A percentile compares a stretch with the other conserved stretches of the same genome.
Conservation (phyloP, 2,329 filamentous ascomycete species). For the Hortaea sp. region DNA sequence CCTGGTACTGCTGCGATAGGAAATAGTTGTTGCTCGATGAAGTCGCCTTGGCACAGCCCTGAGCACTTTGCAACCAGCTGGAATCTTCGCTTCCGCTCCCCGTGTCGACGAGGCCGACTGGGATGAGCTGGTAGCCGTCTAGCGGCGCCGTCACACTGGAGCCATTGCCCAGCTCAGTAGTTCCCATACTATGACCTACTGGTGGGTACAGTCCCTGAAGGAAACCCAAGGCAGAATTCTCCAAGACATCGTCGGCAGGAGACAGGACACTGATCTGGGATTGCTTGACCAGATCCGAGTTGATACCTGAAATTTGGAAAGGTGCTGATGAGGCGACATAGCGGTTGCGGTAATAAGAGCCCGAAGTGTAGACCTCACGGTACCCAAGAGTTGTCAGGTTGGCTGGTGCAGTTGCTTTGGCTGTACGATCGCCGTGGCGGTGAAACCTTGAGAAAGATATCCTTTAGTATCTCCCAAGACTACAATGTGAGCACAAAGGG, state of each 20-base stretch:
- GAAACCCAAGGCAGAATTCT: conserved; percentile 70
- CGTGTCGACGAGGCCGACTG: conserved; percentile 55
- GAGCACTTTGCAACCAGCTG: conserved; percentile 49
- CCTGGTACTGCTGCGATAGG: conserved; percentile 39
- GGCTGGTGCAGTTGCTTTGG: conserved; percentile 63
- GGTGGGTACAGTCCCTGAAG: conserved; percentile 82
- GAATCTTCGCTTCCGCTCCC: conserved; percentile 51
- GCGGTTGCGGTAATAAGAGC: conserved; percentile 62
- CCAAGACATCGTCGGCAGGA: conserved; percentile 61
- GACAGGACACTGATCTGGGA: conserved; percentile 63
- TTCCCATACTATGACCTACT: conserved; percentile 42
- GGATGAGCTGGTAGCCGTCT: conserved; percentile 75
- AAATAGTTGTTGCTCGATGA: conserved; percentile 52
- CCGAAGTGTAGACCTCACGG: conserved; percentile 60
- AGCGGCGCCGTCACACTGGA: conserved; percentile 57
- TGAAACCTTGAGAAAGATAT: not conserved
- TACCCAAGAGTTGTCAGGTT: conserved; percentile 72
- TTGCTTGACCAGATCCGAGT: conserved; percentile 53
- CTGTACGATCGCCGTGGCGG: conserved; percentile 75
- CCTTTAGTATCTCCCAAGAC: no score
- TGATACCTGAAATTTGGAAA: conserved; percentile 56
- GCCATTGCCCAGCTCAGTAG: conserved; percentile 62
- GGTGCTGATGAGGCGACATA: conserved; percentile 57
- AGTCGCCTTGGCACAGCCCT: conserved; percentile 45
- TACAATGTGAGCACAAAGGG: no score